A percentile compares a stretch with the other conserved stretches of the same genome.
Evolutionary conservation across 1,284 basidiomycete genomes (phyloP).

Genomic region (Puccinia triticina): DNA sequence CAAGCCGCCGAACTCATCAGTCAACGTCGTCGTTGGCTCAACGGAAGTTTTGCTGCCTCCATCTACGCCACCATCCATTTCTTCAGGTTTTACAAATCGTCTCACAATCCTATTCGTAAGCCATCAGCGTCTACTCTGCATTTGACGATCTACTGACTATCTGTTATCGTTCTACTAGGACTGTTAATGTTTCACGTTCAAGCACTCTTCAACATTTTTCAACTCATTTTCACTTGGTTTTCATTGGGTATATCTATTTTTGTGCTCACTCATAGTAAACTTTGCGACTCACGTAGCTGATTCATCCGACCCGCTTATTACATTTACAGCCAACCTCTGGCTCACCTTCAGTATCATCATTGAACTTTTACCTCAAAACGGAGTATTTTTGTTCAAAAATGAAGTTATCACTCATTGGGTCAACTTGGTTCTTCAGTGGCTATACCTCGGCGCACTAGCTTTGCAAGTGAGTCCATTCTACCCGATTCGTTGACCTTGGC

Average conservation of each 20-base stretch:
- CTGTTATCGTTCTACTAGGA: constrained; percentile 51
- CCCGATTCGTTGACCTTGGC: too few relatives aligned
- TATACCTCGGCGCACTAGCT: constrained; percentile 81
- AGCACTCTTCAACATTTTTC: constrained; percentile 55
- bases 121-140: constrained; percentile 36
- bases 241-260: constrained; percentile 44
- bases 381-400: constrained; percentile 37
- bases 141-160: background rate
- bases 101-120: constrained; percentile 66
- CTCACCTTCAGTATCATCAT: constrained; percentile 95
- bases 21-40: constrained; percentile 92
- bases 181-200: constrained; percentile 54
- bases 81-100: constrained; percentile 82
- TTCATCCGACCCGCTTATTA: background rate
- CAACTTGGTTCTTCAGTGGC: constrained; percentile 79
- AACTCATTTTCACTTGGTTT: constrained; percentile 62
- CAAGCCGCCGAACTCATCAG: constrained; percentile 84
- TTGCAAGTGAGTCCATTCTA: constrained; percentile 64
- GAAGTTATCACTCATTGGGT: constrained; percentile 69
- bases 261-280: background rate
- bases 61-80: constrained; percentile 95
- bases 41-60: constrained; percentile 94
- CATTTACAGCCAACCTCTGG: constrained; percentile 81
- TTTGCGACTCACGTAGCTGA: background rate
- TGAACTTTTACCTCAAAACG: constrained; percentile 71